A percentile compares a stretch with the other conserved stretches of the same genome.
Evolutionary conservation across 805 yeast genomes (phyloP).

Genomic region (Candida maltosa): DNA sequence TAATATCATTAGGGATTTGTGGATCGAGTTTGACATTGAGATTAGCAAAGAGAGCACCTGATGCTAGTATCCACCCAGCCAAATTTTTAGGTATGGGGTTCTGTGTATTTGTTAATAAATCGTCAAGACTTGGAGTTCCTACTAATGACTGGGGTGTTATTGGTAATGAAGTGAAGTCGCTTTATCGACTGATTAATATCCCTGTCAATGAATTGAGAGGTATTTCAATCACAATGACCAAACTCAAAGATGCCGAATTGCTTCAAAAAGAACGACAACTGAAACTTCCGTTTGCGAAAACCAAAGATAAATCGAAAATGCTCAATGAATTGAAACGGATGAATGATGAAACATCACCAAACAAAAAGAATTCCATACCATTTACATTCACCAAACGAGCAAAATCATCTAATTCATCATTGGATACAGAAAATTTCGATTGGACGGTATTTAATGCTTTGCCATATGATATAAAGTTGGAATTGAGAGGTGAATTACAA

Average conservation of each 20-base stretch:
- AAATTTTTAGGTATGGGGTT: constrained; percentile 84
- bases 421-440: constrained; percentile 40
- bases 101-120: constrained; percentile 63
- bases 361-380: neutral
- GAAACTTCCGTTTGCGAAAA: constrained; percentile 17
- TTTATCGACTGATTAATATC: constrained; percentile 54
- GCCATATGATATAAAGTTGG: constrained; percentile 65
- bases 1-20: constrained; percentile 42
- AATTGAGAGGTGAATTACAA: constrained; percentile 51
- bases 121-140: constrained; percentile 57
- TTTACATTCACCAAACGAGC: neutral
- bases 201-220: constrained; percentile 76
- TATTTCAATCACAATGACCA: constrained; percentile 65
- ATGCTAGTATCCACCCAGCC: constrained; percentile 72
- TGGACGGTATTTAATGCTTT: constrained; percentile 61
- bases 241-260: constrained; percentile 42
- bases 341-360: neutral
- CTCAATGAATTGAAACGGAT: neutral
- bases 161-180: constrained; percentile 53
- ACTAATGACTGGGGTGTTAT: constrained; percentile 61
- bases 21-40: constrained; percentile 65
- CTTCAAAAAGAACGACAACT: constrained; percentile 19
- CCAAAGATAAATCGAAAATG: constrained; percentile 7
- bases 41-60: constrained; percentile 57
- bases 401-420: neutral